Evolutionary conservation across 305 asterid genomes (phyloP).

Genomic region (Andrographis paniculata): DNA sequence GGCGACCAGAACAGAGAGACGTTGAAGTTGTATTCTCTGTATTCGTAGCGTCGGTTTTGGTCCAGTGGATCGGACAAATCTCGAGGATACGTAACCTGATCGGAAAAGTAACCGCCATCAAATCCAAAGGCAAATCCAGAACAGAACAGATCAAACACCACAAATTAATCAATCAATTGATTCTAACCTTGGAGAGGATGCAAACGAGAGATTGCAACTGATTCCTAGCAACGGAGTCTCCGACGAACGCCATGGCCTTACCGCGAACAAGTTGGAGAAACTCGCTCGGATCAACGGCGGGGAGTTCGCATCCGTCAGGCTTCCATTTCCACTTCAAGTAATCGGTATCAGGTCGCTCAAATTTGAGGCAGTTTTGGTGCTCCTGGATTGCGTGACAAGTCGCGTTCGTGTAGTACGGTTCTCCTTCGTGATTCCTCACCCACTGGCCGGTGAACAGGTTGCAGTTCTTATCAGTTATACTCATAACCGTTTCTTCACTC

Average conservation of each 20-base stretch:
- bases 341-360: conserved; percentile 44
- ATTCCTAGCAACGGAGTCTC: conserved; percentile 66
- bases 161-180: not conserved
- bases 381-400: conserved; percentile 52
- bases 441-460: conserved; percentile 56
- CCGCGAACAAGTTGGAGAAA: conserved; percentile 48
- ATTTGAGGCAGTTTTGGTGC: conserved; percentile 56
- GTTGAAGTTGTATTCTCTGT: conserved; percentile 39
- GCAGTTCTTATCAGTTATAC: conserved; percentile 28
- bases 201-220: conserved; percentile 67
- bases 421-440: conserved; percentile 45
- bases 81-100: conserved; percentile 32
- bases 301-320: conserved; percentile 56
- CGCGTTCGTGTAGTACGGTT: conserved; percentile 48
- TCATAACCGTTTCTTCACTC: not conserved
- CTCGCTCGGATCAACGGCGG: conserved; percentile 31
- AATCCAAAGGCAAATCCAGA: not conserved
- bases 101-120: not conserved
- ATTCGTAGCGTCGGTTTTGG: conserved; percentile 34
- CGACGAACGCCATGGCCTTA: conserved; percentile 57
- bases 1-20: conserved; percentile 52
- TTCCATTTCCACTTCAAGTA: conserved; percentile 64
- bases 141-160: not conserved
- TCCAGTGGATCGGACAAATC: conserved; percentile 25
- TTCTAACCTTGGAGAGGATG: conserved; percentile 50